phyloP scores from a whole-genome alignment of 2,329 filamentous ascomycete species.

The Fusarium sp. region DNA sequence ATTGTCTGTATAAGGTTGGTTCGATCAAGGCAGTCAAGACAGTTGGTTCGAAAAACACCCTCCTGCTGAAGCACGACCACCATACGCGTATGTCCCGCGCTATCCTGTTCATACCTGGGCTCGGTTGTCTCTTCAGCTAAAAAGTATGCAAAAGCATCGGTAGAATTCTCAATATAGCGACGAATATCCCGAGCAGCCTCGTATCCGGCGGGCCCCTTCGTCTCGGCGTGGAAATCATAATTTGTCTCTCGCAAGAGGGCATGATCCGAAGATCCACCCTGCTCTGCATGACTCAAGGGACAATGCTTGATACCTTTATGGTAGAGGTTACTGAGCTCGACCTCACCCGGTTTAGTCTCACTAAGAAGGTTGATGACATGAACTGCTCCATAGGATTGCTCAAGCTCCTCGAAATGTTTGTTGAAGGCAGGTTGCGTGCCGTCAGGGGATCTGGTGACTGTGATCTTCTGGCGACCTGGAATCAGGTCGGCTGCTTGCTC shows the following conservation, averaged over 20 bases:
- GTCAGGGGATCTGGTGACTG: conserved; percentile 86
- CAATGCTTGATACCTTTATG: conserved; percentile 80
- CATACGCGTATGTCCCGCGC: conserved; percentile 57
- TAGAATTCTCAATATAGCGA: conserved; percentile 79
- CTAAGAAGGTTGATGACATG: conserved; percentile 96
- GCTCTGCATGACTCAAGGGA: conserved; percentile 71
- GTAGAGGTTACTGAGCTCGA: conserved; percentile 84
- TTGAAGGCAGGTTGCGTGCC: conserved; percentile 95
- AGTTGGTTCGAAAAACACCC: conserved; percentile 96
- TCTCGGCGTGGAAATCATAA: conserved; percentile 97
- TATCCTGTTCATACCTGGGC: conserved; percentile 53
- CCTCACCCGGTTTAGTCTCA: conserved; percentile 85
- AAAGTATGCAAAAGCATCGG: conserved; percentile 92
- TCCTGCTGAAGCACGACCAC: conserved; percentile 88
- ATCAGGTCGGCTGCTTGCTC: conserved; percentile 90
- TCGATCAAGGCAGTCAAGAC: conserved; percentile 92
- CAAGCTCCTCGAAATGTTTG: conserved; percentile 91
- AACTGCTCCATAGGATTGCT: conserved; percentile 86
- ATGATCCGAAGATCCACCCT: conserved; percentile 70
- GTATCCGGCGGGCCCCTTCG: conserved; percentile 85
- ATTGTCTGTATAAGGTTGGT: conserved; percentile 97
- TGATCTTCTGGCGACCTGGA: conserved; percentile 94
- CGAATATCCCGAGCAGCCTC: conserved; percentile 90
- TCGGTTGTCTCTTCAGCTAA: conserved; percentile 79
- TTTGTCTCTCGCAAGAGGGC: conserved; percentile 83